Conservation (phyloP, 1,139 yeast species). For the Suhomyces atakaporum region DNA sequence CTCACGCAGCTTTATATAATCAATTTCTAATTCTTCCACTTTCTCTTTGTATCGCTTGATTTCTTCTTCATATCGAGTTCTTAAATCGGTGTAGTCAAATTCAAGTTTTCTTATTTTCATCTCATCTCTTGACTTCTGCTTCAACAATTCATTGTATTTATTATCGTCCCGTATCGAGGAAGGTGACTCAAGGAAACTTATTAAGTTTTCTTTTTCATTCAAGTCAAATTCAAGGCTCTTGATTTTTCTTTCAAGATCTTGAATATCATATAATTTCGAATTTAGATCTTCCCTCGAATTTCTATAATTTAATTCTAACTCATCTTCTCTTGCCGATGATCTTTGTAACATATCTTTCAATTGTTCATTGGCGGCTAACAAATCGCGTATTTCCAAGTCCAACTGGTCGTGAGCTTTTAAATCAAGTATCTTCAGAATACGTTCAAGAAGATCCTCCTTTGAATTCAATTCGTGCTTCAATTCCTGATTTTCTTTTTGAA, state of each 20-base stretch:
- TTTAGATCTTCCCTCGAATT: conserved; percentile 9
- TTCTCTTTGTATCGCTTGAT: conserved; percentile 28
- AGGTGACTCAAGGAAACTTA: conserved; percentile 13
- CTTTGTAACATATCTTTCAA: conserved; percentile 15
- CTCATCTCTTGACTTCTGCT: conserved; percentile 33
- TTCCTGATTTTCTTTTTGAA: conserved; percentile 6
- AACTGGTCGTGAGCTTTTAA: conserved; percentile 8
- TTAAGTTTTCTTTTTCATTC: conserved; percentile 34
- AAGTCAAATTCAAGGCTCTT: conserved; percentile 27
- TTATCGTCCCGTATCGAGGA: conserved; percentile 24
- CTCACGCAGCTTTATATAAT: conserved; percentile 5
- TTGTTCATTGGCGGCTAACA: conserved; percentile 17
- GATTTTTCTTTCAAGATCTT: conserved; percentile 20
- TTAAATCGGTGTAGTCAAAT: conserved; percentile 36
- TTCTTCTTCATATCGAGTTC: conserved; percentile 35
- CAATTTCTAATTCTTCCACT: conserved; percentile 16
- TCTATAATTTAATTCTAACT: conserved; percentile 11
- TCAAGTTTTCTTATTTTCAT: conserved; percentile 36
- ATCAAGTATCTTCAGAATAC: conserved; percentile 12
- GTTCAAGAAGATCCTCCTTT: conserved; percentile 5
- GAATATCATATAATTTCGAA: conserved; percentile 12
- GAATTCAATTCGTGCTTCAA: conserved; percentile 3
- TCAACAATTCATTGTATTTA: conserved; percentile 34
- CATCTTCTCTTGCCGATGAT: conserved; percentile 13
- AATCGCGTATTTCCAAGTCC: conserved; percentile 16